Evolutionary conservation across 148 eudicot species (phyloP), one percentile per base, ranked within the genome.

Genomic region (Persicaria maculosa): DNA sequence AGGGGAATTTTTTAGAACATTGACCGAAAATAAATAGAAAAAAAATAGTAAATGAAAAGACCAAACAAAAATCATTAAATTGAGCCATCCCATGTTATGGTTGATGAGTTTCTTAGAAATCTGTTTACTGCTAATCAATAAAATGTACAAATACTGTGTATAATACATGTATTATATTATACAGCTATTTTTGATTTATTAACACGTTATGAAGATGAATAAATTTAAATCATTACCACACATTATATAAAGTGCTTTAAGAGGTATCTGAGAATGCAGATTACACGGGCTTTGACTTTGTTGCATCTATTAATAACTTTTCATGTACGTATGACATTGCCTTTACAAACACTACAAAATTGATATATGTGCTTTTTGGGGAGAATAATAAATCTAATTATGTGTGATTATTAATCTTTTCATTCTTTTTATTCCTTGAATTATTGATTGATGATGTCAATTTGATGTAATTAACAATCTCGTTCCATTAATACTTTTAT

Each of bases 261-360:
- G 9, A 59, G 67, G 67, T 59, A 59, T 20, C 67, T 59, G 67
- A 59, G 67, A 59, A 22, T 59, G 67, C 67, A 59, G 67, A 59
- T 25, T 59, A 59, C 67, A 59, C 67, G 67, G 43, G 43, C 12
- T 59, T 59, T 59, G 67, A 59, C 67, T 59, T 59, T 59, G 64
- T 19, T 19, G 25, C 64, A 25, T 57, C n/a, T n/a, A 16, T n/a
- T 57, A 0, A 17, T 57, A 16, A 57, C 64, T 57, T 57, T n/a
- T 57, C 31, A 20, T 57, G 8, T 57, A 57, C 64, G 64, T 57
- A 20, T 57, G 9, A 59, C 67, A 59, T 9, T 59, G 11, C 22
- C 67, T 59, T 59, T 59, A 59, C 10, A 59, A 59, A 3, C 67
- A 59, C 67, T 59, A 22, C 67, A 59, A 25, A 53, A 59, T 59